Percentiles rank a stretch among this genome's conserved stretches.
Conservation (phyloP, 2,329 filamentous ascomycete genomes). For the Tolypocladium capitatum region DNA sequence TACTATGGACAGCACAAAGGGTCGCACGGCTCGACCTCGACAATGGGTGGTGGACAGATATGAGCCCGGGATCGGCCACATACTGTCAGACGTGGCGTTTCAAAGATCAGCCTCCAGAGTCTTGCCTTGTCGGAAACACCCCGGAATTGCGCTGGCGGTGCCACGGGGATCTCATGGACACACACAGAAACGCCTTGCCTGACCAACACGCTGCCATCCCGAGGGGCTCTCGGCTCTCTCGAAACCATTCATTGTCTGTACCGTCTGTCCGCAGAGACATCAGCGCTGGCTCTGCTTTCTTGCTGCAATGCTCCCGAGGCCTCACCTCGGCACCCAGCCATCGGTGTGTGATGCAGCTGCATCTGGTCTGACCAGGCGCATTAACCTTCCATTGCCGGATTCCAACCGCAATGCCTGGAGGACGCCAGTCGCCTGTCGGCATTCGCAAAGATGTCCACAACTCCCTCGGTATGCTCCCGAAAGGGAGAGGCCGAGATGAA, state of each 20-base stretch:
- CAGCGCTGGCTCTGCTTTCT: slow-evolving; percentile 7
- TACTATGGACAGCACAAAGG: slow-evolving; percentile 6
- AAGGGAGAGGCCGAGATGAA: slow-evolving; percentile 35
- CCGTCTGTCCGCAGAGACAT: background rate
- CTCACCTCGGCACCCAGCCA: slow-evolving; percentile 27
- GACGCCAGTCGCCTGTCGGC: slow-evolving; percentile 34
- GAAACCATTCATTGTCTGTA: slow-evolving; percentile 5
- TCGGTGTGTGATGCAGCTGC: slow-evolving; percentile 28
- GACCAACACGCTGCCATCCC: slow-evolving; percentile 24
- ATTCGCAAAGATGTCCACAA: slow-evolving; percentile 15
- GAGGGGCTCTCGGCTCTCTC: slow-evolving; percentile 30
- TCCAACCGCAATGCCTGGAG: slow-evolving; percentile 24
- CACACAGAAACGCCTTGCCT: slow-evolving; percentile 30
- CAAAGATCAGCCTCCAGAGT: slow-evolving; percentile 12
- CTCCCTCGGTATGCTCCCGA: slow-evolving; percentile 33
- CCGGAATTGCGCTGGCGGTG: slow-evolving; percentile 14
- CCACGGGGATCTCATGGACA: slow-evolving; percentile 25
- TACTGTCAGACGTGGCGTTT: slow-evolving; percentile 32
- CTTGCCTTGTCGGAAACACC: slow-evolving; percentile 32
- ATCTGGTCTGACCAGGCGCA: slow-evolving; percentile 44
- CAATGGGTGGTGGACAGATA: slow-evolving; percentile 10
- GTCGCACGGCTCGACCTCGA: slow-evolving; percentile 9
- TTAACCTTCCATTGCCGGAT: slow-evolving; percentile 35
- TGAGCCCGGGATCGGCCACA: slow-evolving; percentile 34
- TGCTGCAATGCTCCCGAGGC: slow-evolving; percentile 22